phyloP scores from a whole-genome alignment of 2,329 filamentous ascomycete species.

The Fusarium algeriense region DNA sequence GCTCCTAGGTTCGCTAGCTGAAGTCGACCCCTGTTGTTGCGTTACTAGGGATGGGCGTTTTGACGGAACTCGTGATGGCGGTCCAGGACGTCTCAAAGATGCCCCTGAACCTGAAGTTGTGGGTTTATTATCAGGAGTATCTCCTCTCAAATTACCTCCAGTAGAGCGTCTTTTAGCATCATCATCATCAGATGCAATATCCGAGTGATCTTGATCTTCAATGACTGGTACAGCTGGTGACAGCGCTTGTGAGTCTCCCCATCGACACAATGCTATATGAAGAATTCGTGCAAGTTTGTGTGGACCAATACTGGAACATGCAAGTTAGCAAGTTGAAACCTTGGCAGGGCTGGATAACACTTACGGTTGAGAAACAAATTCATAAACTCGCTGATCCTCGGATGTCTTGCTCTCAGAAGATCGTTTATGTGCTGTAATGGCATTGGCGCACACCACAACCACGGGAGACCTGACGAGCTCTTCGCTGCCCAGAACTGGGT shows the following conservation, averaged over 20 bases:
- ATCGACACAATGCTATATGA: slow-evolving; percentile 44
- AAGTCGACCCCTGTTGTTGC: background rate
- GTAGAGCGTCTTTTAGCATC: background rate
- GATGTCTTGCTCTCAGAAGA: slow-evolving; percentile 35
- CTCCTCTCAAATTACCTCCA: background rate
- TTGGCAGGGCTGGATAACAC: slow-evolving; percentile 11
- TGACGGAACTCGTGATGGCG: background rate
- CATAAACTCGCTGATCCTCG: slow-evolving; percentile 47
- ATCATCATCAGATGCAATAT: background rate
- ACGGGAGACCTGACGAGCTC: slow-evolving; percentile 36
- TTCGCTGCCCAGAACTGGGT: slow-evolving; percentile 1
- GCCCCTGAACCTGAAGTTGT: background rate
- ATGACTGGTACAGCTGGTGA: background rate
- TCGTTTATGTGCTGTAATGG: slow-evolving; percentile 47
- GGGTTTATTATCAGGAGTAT: background rate
- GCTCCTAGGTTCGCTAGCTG: background rate
- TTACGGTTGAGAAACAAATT: slow-evolving; percentile 56
- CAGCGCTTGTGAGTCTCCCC: slow-evolving; percentile 40
- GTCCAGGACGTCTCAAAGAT: slow-evolving; percentile 7
- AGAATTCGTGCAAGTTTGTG: slow-evolving; percentile 55
- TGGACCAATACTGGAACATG: slow-evolving; percentile 48
- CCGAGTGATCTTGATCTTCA: background rate
- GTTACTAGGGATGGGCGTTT: background rate
- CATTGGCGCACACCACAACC: slow-evolving; percentile 52
- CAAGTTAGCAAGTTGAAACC: background rate